Evolutionary conservation across 768 basidiomycete genomes (phyloP).

Genomic region (Rubroboletus satanas): DNA sequence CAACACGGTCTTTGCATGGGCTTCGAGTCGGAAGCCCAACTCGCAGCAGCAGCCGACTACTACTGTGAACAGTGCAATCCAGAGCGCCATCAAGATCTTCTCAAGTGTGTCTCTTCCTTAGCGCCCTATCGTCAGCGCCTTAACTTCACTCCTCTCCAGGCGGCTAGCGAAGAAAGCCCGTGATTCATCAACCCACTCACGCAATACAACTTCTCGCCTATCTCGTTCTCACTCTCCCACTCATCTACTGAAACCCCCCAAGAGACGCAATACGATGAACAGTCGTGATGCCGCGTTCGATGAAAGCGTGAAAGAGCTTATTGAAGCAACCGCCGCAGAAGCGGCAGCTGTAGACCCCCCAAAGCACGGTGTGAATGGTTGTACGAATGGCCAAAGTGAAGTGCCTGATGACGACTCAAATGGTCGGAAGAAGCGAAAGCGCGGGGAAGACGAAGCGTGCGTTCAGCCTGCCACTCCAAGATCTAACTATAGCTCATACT

Average conservation of each 20-base stretch:
- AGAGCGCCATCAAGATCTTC: constrained; percentile 74
- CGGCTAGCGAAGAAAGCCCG: constrained; percentile 60
- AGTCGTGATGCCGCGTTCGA: constrained; percentile 93
- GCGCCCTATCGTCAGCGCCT: constrained; percentile 14
- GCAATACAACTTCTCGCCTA: constrained; percentile 55
- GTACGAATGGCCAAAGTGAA: constrained; percentile 39
- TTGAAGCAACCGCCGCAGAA: constrained; percentile 70
- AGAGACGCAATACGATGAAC: constrained; percentile 96
- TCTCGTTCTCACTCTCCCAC: constrained; percentile 76
- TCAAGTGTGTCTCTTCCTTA: constrained; percentile 55
- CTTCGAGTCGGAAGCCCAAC: constrained; percentile 70
- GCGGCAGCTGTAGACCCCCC: constrained; percentile 52
- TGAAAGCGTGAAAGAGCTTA: constrained; percentile 75
- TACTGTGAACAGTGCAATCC: constrained; percentile 93
- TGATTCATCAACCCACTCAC: constrained; percentile 61
- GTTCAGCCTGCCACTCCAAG: constrained; percentile 23
- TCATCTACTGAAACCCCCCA: constrained; percentile 60
- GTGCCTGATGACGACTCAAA: constrained; percentile 48
- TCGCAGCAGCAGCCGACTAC: constrained; percentile 78
- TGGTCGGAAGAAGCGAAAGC: constrained; percentile 69
- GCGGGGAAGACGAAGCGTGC: constrained; percentile 68
- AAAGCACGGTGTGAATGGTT: constrained; percentile 33
- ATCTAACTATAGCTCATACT: constrained; percentile 10
- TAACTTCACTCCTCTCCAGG: constrained; percentile 36
- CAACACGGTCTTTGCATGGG: constrained; percentile 98